These are phyloP conservation scores for Salvia rosmarinus DNA, from an alignment of 257 asterid species.

Conservation along the genomic window DNA sequence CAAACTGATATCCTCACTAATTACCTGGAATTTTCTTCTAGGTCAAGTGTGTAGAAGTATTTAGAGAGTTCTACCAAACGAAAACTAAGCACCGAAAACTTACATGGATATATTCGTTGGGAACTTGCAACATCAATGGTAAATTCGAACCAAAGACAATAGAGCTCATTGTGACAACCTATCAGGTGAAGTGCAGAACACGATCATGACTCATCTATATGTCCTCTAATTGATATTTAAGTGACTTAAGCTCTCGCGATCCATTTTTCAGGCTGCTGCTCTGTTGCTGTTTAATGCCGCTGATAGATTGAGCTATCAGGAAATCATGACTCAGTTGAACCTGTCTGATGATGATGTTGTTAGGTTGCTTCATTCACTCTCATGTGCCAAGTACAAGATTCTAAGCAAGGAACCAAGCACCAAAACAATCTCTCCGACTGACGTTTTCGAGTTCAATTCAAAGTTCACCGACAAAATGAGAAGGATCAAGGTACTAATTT, in stretches of 20 bases:
- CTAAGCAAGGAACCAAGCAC: conserved; percentile 61
- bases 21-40: conserved; percentile 35
- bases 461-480: conserved; percentile 72
- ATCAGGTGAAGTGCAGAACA: conserved; percentile 46
- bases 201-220: conserved; percentile 4
- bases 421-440: conserved; percentile 58
- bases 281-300: conserved; percentile 61
- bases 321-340: conserved; percentile 63
- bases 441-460: conserved; percentile 58
- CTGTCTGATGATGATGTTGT: conserved; percentile 65
- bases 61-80: conserved; percentile 61
- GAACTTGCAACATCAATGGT: conserved; percentile 61
- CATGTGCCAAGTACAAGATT: conserved; percentile 64
- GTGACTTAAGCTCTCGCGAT: conserved; percentile 20
- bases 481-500: conserved; percentile 57
- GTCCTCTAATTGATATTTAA: background rate
- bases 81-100: conserved; percentile 65
- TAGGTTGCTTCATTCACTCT: conserved; percentile 68
- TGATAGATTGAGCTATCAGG: conserved; percentile 61
- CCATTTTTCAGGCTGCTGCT: conserved; percentile 53
- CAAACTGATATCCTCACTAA: background rate
- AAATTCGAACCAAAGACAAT: conserved; percentile 55
- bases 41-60: conserved; percentile 73
- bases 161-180: conserved; percentile 61
- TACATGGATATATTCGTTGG: conserved; percentile 64